phyloP scores from a whole-genome alignment of 495 filamentous ascomycete genomes.

The Podospora anserina region DNA sequence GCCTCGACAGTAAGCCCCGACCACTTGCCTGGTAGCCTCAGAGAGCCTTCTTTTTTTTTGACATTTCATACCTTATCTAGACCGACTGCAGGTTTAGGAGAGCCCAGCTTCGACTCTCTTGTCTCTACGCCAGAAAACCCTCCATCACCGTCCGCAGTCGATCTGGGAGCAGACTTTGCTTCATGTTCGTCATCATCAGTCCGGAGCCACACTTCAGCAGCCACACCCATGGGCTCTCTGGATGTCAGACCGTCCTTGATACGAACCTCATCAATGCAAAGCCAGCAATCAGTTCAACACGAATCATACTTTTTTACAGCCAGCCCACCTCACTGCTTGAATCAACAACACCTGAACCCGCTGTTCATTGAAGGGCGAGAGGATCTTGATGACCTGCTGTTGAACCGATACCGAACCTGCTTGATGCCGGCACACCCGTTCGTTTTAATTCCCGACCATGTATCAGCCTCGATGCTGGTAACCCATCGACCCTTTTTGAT shows the following conservation, averaged over 20 bases:
- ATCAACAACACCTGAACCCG: not conserved
- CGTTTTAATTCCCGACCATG: conserved; percentile 33
- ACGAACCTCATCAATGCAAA: not conserved
- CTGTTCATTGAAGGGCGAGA: conserved; percentile 9
- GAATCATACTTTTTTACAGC: conserved; percentile 6
- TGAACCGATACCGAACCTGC: conserved; percentile 34
- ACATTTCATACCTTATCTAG: not conserved
- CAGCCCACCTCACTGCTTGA: not conserved
- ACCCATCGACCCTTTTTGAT: conserved; percentile 35
- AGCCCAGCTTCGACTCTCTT: conserved; percentile 9
- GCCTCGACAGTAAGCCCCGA: conserved; percentile 11
- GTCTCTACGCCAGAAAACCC: conserved; percentile 17
- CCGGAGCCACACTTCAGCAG: not conserved
- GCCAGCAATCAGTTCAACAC: not conserved
- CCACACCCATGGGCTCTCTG: conserved; percentile 2
- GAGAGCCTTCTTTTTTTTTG: not conserved
- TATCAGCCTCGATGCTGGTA: conserved; percentile 23
- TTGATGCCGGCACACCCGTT: conserved; percentile 40
- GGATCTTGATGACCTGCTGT: conserved; percentile 32
- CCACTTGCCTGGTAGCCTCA: not conserved
- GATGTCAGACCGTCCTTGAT: not conserved
- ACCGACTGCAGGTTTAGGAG: not conserved
- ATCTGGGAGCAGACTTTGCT: not conserved
- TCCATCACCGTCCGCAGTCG: conserved; percentile 9
- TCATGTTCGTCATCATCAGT: conserved; percentile 4